Evolutionary conservation across 225 moss, liverwort and hornwort genomes (phyloP), one percentile per base, ranked within the genome.

Genomic region (Pseudoscleropodium purum): DNA sequence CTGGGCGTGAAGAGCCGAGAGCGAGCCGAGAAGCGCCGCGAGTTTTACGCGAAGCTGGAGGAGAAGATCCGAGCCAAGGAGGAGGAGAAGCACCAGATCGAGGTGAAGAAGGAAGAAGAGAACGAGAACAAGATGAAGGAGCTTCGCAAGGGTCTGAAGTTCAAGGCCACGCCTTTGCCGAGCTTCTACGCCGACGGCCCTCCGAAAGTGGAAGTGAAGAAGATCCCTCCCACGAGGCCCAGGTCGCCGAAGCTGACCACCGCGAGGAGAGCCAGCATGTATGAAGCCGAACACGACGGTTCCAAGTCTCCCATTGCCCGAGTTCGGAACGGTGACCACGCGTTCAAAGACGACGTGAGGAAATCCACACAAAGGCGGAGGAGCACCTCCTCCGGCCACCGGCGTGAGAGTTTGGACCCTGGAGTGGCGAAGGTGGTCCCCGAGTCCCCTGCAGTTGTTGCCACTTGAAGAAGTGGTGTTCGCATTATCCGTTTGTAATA

Each of bases 321-420:
- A 49, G 49, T 76, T 37, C 91, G 92, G 27, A 91, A 90, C 81
- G 96, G 95, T 11, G 94, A 94, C 26, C 93, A 87, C 10, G 87
- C 82, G 31, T 89, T 92, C 47, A 98, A 96, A 79, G 97, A 97
- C 39, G 96, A 96, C 29, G 89, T 90, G 65, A 88, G 92, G 64
- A 96, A 94, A 68, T 90, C 96, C 6, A 87, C 90, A 1, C 95
- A 95, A 86, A 70, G 96, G 85, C 94, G 92, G 56, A 92, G 76
- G 92, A 88, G 88, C 70, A 11, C 11, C 18, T 41, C 83, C 18
- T 31, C 87, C 1, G 90, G 87, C 2, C 76, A 91, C 91, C 78
- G 86, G 56, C 90, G 85, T 84, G 85, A 95, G 91, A 92, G 91
- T 78, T 68, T 88, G 87, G 91, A 96, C 90, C 49, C 68, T 23